Evolutionary conservation across 345 rosid species (phyloP).

Genomic region (Carallia brachiata): DNA sequence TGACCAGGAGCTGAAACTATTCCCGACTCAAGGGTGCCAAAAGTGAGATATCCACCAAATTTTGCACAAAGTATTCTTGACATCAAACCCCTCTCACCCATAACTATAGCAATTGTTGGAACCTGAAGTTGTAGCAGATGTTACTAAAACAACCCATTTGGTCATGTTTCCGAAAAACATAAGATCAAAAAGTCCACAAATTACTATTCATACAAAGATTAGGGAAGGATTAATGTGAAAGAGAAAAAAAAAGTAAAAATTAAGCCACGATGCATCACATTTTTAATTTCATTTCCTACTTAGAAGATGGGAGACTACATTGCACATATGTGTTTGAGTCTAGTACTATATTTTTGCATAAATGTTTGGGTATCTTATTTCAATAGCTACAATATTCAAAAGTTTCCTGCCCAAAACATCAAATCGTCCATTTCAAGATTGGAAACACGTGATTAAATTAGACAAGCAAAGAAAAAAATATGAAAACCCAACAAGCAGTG

Average conservation of each 20-base stretch:
- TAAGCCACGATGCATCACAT: not conserved
- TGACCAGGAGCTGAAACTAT: constrained; percentile 91
- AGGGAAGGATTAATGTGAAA: not conserved
- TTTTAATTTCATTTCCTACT: not conserved
- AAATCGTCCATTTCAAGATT: too few species aligned
- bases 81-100: constrained; percentile 92
- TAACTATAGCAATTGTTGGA: constrained; percentile 81
- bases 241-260: not conserved
- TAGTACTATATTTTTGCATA: not conserved
- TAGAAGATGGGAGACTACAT: not conserved
- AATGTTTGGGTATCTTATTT: not conserved
- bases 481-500: not conserved
- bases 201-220: not conserved
- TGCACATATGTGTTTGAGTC: not conserved
- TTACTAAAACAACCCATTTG: not conserved
- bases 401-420: not conserved
- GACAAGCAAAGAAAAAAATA: not conserved
- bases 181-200: not conserved
- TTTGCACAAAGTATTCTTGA: constrained; percentile 88
- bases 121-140: constrained; percentile 44
- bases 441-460: not conserved
- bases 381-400: not conserved
- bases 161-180: constrained; percentile 5
- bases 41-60: constrained; percentile 88
- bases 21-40: constrained; percentile 81